Percentiles rank a stretch among this genome's conserved stretches.
Evolutionary conservation across 306 rosid genomes (phyloP).

Genomic region (Canavalia gladiata): DNA sequence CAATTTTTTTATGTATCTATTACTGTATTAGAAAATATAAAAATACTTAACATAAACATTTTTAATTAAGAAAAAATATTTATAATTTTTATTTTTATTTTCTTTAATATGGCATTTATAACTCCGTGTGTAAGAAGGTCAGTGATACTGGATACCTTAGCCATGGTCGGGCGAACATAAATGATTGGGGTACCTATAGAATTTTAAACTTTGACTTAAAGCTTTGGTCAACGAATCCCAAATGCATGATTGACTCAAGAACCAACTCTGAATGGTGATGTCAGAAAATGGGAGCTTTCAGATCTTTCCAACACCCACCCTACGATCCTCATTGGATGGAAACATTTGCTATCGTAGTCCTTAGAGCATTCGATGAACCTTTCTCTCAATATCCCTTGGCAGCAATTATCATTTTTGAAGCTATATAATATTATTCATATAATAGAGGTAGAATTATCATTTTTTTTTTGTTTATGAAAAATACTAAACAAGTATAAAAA

Average conservation of each 20-base stretch:
- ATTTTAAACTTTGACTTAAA: neutral
- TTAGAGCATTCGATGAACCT: neutral
- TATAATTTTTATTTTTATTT: too few relatives aligned
- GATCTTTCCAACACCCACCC: neutral
- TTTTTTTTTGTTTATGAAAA: too few relatives aligned
- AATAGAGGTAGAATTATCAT: too few relatives aligned
- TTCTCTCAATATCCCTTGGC: neutral
- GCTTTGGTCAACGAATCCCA: constrained; percentile 7
- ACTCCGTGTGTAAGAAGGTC: too few relatives aligned
- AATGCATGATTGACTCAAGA: neutral
- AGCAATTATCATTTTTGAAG: neutral
- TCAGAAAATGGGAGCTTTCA: constrained; percentile 16
- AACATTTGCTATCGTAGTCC: neutral
- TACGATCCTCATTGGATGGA: neutral
- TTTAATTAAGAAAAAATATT: too few relatives aligned
- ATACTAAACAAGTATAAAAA: too few relatives aligned
- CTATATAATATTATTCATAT: too few relatives aligned
- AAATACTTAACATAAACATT: too few relatives aligned
- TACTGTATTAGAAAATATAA: neutral
- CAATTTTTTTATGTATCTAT: neutral
- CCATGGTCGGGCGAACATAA: too few relatives aligned
- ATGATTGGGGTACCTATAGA: neutral
- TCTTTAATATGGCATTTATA: too few relatives aligned
- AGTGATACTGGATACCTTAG: too few relatives aligned
- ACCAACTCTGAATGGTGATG: neutral